A percentile compares a stretch with the other conserved stretches of the same genome.
Conservation (phyloP, 2,329 filamentous ascomycete species). For the Pyrenophora teres region DNA sequence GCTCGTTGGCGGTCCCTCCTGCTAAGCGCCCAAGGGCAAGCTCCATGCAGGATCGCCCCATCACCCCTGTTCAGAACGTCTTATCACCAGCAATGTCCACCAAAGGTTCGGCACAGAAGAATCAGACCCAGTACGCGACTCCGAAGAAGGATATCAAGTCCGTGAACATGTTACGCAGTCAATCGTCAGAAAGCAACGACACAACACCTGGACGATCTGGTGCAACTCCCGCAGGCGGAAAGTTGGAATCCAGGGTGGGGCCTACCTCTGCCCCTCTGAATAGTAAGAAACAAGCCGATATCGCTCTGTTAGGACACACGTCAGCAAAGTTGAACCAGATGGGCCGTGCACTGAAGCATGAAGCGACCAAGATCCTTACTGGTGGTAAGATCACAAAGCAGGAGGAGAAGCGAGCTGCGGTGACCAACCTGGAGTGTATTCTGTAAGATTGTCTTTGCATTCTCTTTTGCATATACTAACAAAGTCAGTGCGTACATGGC, state of each 20-base stretch:
- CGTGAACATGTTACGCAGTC: constrained; percentile 43
- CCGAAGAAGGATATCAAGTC: constrained; percentile 45
- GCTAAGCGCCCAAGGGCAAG: constrained; percentile 42
- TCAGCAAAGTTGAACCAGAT: constrained; percentile 49
- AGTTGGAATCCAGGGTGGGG: constrained; percentile 30
- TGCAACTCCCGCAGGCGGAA: constrained; percentile 32
- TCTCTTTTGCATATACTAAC: constrained; percentile 19
- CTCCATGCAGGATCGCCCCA: constrained; percentile 38
- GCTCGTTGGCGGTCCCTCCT: constrained; percentile 26
- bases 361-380: constrained; percentile 45
- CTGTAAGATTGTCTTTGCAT: constrained; percentile 32
- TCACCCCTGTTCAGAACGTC: constrained; percentile 37
- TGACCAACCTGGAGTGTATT: constrained; percentile 53
- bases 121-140: constrained; percentile 33
- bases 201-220: constrained; percentile 43
- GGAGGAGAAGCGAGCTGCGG: constrained; percentile 47
- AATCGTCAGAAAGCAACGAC: constrained; percentile 43
- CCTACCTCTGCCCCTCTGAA: constrained; percentile 41
- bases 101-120: constrained; percentile 41
- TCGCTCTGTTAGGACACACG: constrained; percentile 45
- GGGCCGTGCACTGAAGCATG: constrained; percentile 54
- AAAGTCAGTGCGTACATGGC: constrained; percentile 45
- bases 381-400: constrained; percentile 34
- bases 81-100: constrained; percentile 37
- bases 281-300: constrained; percentile 39